Conservation (phyloP, 768 basidiomycete genomes). For the Suillus americanus region DNA sequence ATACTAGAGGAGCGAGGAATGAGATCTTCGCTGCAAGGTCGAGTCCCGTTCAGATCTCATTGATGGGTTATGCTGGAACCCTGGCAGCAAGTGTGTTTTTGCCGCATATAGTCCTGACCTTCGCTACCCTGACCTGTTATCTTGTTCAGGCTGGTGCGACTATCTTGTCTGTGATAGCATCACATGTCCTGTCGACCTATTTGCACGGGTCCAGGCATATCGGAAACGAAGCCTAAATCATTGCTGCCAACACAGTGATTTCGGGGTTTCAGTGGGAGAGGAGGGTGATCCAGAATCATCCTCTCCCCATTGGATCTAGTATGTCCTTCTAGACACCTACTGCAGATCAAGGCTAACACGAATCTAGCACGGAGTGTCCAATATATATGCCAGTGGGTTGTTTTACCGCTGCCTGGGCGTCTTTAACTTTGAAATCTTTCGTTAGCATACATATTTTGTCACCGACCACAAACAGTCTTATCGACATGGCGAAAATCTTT, state of each 20-base stretch:
- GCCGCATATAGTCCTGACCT: neutral
- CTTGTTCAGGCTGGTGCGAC: slow-evolving; percentile 43
- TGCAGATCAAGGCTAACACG: slow-evolving; percentile 7
- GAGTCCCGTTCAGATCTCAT: slow-evolving; percentile 46
- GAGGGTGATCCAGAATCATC: slow-evolving; percentile 41
- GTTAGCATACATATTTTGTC: slow-evolving; percentile 47
- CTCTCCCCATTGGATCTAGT: slow-evolving; percentile 44
- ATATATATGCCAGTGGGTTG: slow-evolving; percentile 45
- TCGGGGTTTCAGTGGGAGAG: slow-evolving; percentile 36
- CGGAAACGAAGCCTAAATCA: slow-evolving; percentile 4
- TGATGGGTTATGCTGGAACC: slow-evolving; percentile 54
- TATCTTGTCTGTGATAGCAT: slow-evolving; percentile 46
- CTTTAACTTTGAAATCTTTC: slow-evolving; percentile 3
- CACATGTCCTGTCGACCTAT: slow-evolving; percentile 42
- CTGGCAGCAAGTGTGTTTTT: slow-evolving; percentile 34
- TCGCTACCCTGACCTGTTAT: neutral
- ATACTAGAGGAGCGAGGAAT: slow-evolving; percentile 52
- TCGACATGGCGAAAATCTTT: slow-evolving; percentile 27
- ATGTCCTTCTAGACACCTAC: slow-evolving; percentile 18
- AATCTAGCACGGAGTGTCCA: slow-evolving; percentile 40
- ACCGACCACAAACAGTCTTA: slow-evolving; percentile 51
- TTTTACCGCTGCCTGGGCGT: neutral
- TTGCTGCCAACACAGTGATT: slow-evolving; percentile 11
- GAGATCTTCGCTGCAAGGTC: slow-evolving; percentile 52
- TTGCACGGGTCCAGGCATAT: slow-evolving; percentile 32